A percentile compares a stretch with the other conserved stretches of the same genome.
Conservation (phyloP, 176 grass and related monocot genomes). For the Cenchrus fungigraminus region DNA sequence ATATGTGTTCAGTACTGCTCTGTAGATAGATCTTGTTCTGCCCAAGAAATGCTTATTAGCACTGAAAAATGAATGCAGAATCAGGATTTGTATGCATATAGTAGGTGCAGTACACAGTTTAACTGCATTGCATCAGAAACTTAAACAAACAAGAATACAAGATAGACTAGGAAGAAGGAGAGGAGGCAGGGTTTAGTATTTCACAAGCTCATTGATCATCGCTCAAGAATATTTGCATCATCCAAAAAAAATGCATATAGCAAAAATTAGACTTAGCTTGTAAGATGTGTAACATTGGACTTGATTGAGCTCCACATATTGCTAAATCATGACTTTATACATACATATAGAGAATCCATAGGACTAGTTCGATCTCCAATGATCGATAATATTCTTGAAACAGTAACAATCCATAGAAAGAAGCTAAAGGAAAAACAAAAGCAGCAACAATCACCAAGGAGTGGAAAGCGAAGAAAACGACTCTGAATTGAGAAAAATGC, state of each 20-base stretch:
- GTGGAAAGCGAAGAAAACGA: conserved; percentile 49
- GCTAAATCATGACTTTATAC: conserved; percentile 30
- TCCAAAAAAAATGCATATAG: conserved; percentile 18
- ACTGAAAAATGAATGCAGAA: background rate
- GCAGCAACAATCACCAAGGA: conserved; percentile 30
- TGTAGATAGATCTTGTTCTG: conserved; percentile 39
- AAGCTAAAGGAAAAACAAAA: conserved; percentile 38
- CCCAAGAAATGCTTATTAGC: background rate
- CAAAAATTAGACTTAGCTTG: background rate
- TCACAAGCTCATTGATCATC: conserved; percentile 14
- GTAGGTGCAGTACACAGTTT: background rate
- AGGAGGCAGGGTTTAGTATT: conserved; percentile 1
- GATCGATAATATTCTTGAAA: conserved; percentile 30
- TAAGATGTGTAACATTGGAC: conserved; percentile 30
- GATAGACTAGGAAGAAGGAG: background rate
- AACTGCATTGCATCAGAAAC: conserved; percentile 17
- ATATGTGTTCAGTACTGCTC: conserved; percentile 13
- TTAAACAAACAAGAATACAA: background rate
- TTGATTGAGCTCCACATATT: conserved; percentile 3
- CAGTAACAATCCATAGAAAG: conserved; percentile 11
- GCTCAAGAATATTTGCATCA: background rate
- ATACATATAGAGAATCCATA: conserved; percentile 17
- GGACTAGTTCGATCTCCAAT: conserved; percentile 25
- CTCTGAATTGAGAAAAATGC: conserved; percentile 63
- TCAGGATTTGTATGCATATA: background rate